A percentile compares a stretch with the other conserved stretches of the same genome.
Evolutionary conservation across 2,329 filamentous ascomycete genomes (phyloP).

Genomic region (Cryphonectria japonica): DNA sequence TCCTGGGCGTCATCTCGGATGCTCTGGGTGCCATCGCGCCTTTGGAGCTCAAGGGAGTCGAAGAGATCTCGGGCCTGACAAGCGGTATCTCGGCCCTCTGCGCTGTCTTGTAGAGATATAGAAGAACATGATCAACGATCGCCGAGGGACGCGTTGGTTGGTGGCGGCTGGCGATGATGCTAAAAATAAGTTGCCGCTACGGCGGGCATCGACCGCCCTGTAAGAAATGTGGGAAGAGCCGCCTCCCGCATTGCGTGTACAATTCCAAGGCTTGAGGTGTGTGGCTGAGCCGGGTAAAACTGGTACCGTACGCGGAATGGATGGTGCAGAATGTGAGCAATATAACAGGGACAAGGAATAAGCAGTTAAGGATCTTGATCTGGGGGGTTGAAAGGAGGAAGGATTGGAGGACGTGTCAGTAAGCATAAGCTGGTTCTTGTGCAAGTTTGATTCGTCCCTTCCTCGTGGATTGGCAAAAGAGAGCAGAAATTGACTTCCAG

Average conservation of each 20-base stretch:
- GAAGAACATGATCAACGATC: background rate
- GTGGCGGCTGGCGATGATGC: background rate
- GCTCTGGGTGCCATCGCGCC: background rate
- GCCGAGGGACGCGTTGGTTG: background rate
- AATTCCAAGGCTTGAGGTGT: background rate
- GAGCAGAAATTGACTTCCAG: background rate
- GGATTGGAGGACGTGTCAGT: background rate
- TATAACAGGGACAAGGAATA: background rate
- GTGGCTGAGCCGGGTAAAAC: conserved; percentile 8
- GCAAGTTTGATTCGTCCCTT: background rate
- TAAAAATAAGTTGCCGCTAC: conserved; percentile 4
- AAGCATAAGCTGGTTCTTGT: background rate
- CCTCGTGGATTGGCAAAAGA: background rate
- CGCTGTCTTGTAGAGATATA: background rate
- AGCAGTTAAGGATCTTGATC: background rate
- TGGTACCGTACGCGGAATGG: background rate
- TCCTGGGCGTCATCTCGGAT: background rate
- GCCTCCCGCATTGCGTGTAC: conserved; percentile 14
- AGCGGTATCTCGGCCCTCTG: background rate
- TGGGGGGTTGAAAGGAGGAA: background rate
- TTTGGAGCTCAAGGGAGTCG: background rate
- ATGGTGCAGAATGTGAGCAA: background rate
- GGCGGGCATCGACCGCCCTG: conserved; percentile 9
- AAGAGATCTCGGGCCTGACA: background rate
- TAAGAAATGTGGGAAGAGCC: background rate